phyloP scores from a whole-genome alignment of 805 yeast species.

The Kodamaea hsintzibuensis region DNA sequence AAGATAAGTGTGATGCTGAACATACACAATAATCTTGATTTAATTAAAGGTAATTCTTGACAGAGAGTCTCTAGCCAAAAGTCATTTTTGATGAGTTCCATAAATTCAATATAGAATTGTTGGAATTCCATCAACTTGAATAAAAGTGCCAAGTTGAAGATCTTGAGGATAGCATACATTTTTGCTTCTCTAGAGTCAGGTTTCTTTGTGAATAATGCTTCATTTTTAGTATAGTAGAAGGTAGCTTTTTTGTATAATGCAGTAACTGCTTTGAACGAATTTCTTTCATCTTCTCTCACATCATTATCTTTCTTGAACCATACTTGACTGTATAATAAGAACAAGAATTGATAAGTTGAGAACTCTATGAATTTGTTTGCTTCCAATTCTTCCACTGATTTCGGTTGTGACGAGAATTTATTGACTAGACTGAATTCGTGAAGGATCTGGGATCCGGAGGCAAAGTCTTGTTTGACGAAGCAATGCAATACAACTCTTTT shows the following conservation, averaged over 20 bases:
- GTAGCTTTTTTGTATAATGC: slow-evolving; percentile 23
- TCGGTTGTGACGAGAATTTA: slow-evolving; percentile 26
- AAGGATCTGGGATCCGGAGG: slow-evolving; percentile 4
- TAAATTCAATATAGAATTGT: slow-evolving; percentile 27
- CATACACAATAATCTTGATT: slow-evolving; percentile 24
- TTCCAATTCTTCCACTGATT: slow-evolving; percentile 19
- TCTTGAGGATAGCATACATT: slow-evolving; percentile 9
- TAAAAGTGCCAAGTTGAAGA: slow-evolving; percentile 22
- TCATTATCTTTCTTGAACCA: slow-evolving; percentile 20
- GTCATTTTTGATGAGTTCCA: slow-evolving; percentile 10
- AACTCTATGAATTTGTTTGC: slow-evolving; percentile 30
- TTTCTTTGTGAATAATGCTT: slow-evolving; percentile 13
- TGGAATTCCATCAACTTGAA: slow-evolving; percentile 28
- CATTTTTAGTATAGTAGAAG: slow-evolving; percentile 25
- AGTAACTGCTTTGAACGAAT: slow-evolving; percentile 11
- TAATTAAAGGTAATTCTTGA: slow-evolving; percentile 10
- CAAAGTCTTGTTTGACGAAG: background rate
- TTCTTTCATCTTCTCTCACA: slow-evolving; percentile 8
- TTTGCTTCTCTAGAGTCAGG: slow-evolving; percentile 6
- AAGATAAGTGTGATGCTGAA: slow-evolving; percentile 26
- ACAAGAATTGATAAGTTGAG: slow-evolving; percentile 26
- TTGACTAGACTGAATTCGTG: slow-evolving; percentile 6
- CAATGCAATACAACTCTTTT: background rate
- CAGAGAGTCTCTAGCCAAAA: slow-evolving; percentile 1
- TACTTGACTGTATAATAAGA: slow-evolving; percentile 20